Evolutionary conservation across 371 early-diverging fungal species (phyloP), one percentile per base, ranked within the genome.

Genomic region (Mucor circinelloides): DNA sequence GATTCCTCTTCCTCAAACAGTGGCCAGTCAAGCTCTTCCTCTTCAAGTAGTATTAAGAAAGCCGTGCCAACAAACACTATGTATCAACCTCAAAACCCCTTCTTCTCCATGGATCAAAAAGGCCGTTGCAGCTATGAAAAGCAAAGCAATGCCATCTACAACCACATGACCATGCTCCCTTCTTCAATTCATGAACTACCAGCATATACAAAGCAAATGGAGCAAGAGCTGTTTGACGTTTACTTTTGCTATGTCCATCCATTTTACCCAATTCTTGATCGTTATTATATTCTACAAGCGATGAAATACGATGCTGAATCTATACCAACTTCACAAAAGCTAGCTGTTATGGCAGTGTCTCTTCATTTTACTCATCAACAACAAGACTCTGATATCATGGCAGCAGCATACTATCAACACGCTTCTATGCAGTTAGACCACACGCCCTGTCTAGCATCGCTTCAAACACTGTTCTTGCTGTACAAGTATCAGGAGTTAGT

Each of bases 231-330:
- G 12, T 64, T 91, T 36, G 77, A 84, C 31, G 69, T 83, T 38
- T 92, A 83, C 78, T 91, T 93, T 76, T 72, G 78, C 38, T 79
- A 78, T 60, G 79, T 91, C 15, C 87, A 93, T 73, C 87, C 89
- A 0, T 84, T 81, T 58, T 81, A 88, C 30, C 91, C 92, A 2
- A 68, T 90, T 21, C 63, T 90, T 23, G 30, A 63, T 36, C 36
- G 65, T 58, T 48, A 54, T 42, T n/a, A 54, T 55, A 28, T 44
- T 4, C 3, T 21, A 48, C 63, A 65, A 28, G 56, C 63, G 31
- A 25, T 61, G 21, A 6, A 38, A 28, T 52, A 32, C 31, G 40
- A 58, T 28, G 25, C 15, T 6, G 23, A 34, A 42, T n/a, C 42
- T 58, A 10, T 65, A 44, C 64, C 64, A 25, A 31, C 42, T 0